Conservation (phyloP, 345 rosid genomes). For the Ailanthus altissimus region DNA sequence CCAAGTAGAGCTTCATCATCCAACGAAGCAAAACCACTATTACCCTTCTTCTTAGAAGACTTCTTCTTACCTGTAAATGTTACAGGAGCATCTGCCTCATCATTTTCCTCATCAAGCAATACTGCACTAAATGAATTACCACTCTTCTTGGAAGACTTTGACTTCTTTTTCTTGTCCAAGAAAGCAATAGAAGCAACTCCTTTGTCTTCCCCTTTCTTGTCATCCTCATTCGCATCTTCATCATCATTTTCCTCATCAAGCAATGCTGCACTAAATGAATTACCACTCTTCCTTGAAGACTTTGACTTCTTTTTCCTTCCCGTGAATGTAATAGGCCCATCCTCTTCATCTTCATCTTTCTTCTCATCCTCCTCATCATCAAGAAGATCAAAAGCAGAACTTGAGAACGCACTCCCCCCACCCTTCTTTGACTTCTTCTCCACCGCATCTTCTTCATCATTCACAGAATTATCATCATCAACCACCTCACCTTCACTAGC, state of each 20-base stretch:
- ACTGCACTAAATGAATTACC: slow-evolving; percentile 51
- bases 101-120: slow-evolving; percentile 56
- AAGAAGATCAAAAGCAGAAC: slow-evolving; percentile 34
- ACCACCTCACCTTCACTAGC: slow-evolving; percentile 40
- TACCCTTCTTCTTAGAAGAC: slow-evolving; percentile 67
- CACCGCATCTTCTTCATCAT: slow-evolving; percentile 42
- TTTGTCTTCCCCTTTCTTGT: slow-evolving; percentile 36
- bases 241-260: slow-evolving; percentile 49
- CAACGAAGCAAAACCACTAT: slow-evolving; percentile 34
- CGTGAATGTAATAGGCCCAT: slow-evolving; percentile 43
- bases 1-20: slow-evolving; percentile 33
- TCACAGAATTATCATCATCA: slow-evolving; percentile 24
- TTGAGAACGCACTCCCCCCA: slow-evolving; percentile 23
- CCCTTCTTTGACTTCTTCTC: slow-evolving; percentile 52
- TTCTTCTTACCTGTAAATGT: slow-evolving; percentile 67
- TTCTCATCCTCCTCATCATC: slow-evolving; percentile 17
- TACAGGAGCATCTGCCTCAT: slow-evolving; percentile 35
- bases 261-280: slow-evolving; percentile 37
- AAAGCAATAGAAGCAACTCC: slow-evolving; percentile 44
- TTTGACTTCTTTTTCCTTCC: slow-evolving; percentile 87
- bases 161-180: slow-evolving; percentile 79
- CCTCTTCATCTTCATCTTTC: slow-evolving; percentile 38
- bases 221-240: slow-evolving; percentile 30
- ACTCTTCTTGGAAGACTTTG: slow-evolving; percentile 64
- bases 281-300: slow-evolving; percentile 51